Percentiles rank a stretch among this genome's conserved stretches.
phyloP scores from a whole-genome alignment of 2,329 filamentous ascomycete species.

The Myriosclerotinia duriaeana region DNA sequence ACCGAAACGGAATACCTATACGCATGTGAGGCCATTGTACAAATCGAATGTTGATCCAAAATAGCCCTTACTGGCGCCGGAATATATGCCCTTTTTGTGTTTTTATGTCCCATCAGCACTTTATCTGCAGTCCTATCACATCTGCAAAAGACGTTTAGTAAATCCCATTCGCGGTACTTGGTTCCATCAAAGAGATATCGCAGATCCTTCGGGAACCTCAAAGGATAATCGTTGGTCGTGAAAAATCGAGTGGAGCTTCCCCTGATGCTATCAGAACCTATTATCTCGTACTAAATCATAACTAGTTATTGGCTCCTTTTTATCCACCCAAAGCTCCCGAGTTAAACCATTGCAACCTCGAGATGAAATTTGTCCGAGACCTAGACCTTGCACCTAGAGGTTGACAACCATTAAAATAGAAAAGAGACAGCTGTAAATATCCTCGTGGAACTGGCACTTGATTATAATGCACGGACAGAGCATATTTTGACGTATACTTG shows the following conservation, averaged over 20 bases:
- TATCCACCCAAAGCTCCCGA: not conserved
- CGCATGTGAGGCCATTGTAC: constrained; percentile 4
- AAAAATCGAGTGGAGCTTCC: constrained; percentile 6
- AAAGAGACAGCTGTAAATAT: not conserved
- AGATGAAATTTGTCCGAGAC: not conserved
- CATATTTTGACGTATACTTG: constrained; percentile 18
- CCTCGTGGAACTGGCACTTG: constrained; percentile 2
- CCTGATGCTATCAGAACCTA: constrained; percentile 4
- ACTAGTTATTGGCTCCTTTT: not conserved
- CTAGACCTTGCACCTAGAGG: constrained; percentile 5
- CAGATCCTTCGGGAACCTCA: constrained; percentile 17
- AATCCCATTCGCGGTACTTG: constrained; percentile 31
- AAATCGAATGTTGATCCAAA: constrained; percentile 3
- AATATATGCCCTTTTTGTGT: not conserved
- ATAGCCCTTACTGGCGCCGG: constrained; percentile 2
- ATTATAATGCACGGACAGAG: constrained; percentile 20
- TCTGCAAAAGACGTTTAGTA: constrained; percentile 27
- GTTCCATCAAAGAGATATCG: constrained; percentile 1
- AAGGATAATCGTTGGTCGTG: constrained; percentile 17
- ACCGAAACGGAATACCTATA: not conserved
- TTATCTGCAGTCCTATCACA: constrained; percentile 31
- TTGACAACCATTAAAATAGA: constrained; percentile 10
- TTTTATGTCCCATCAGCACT: not conserved
- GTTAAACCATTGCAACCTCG: not conserved
- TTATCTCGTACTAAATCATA: not conserved